Base-by-base conservation (phyloP, 2,329 filamentous ascomycete genomes). In the Davidsoniella neocaledoniae region DNA sequence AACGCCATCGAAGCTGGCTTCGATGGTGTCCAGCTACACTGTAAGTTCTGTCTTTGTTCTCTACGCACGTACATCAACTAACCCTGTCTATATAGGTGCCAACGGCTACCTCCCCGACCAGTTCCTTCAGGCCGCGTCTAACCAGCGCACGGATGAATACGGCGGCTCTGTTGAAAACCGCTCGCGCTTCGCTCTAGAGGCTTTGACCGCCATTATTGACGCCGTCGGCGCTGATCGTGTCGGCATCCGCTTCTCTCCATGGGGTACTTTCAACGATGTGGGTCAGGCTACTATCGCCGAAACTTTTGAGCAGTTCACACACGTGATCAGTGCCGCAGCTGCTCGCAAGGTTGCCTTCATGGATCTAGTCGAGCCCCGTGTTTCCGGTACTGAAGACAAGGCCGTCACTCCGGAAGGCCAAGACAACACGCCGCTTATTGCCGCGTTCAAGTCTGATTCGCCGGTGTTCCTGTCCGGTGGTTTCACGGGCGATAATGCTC, bases 81-180 rank as follows among this genome's bases (percentile, higher is more conserved):
- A 48, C 46, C 5, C 29, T 5, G 21, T 16, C 26, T 8, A 8
- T 10, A 12, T 17, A 49, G 69, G 61, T 3, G 73, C 73, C 2
- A 76, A 79, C 54, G 74, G 77, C 1, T 82, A 81, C 55, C 64
- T 83, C 0, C 62, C 77, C n/a, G 76, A 79, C 49, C 76, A 80
- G 51, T 83, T 83, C 61, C 66, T 74, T 0, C 72, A 68, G 17
- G 64, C 68, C 10, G 66, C 66, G 2, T 64, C 66, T 49, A 77
- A 77, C 55, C 62, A 64, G 42, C 64, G 74, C 21, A 73, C 68
- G 0, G 74, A 77, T 57, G 57, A 63, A 38, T 77, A 76, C 58
- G 74, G 74, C 6, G 73, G 74, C 0, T 66, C 62, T 21, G 64
- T 76, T 25, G 68, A 73, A 55, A 76, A 76, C 54, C 65, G 74